phyloP scores from a whole-genome alignment of 306 rosid genomes.

The Cajanus cajan region DNA sequence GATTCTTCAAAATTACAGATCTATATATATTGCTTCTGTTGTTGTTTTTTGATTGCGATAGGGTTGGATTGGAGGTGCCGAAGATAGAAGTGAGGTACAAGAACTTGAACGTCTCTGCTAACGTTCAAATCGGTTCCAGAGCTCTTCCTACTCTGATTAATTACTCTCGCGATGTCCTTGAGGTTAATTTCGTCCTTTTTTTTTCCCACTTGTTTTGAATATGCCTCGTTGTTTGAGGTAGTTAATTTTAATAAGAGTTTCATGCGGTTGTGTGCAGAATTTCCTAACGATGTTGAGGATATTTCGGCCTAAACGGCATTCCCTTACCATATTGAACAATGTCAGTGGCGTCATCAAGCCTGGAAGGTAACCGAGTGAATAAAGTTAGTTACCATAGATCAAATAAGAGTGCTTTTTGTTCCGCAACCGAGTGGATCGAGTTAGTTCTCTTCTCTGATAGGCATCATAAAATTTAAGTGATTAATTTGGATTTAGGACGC shows the following conservation, averaged over 20 bases:
- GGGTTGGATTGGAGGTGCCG: constrained; percentile 71
- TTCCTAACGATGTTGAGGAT: constrained; percentile 48
- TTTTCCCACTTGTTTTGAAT: not conserved
- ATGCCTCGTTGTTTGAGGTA: not conserved
- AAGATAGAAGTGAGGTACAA: constrained; percentile 62
- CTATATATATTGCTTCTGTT: not conserved
- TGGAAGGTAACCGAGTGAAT: constrained; percentile 55
- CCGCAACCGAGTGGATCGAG: constrained; percentile 5
- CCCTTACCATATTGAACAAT: constrained; percentile 60
- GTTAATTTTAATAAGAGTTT: not conserved
- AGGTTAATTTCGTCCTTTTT: constrained; percentile 41
- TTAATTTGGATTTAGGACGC: not conserved
- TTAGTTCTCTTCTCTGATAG: not conserved
- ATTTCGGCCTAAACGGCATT: constrained; percentile 45
- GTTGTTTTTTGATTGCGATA: constrained; percentile 15
- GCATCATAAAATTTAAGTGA: not conserved
- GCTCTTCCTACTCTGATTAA: constrained; percentile 81
- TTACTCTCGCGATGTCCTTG: constrained; percentile 45
- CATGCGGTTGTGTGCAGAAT: constrained; percentile 40
- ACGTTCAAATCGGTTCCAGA: constrained; percentile 70
- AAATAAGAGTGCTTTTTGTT: not conserved
- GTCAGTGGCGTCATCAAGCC: constrained; percentile 69
- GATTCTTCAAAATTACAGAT: not conserved
- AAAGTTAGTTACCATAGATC: not conserved
- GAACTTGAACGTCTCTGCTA: constrained; percentile 54